Evolutionary conservation across 768 basidiomycete genomes (phyloP).

Genomic region (Termitomyces sp.): DNA sequence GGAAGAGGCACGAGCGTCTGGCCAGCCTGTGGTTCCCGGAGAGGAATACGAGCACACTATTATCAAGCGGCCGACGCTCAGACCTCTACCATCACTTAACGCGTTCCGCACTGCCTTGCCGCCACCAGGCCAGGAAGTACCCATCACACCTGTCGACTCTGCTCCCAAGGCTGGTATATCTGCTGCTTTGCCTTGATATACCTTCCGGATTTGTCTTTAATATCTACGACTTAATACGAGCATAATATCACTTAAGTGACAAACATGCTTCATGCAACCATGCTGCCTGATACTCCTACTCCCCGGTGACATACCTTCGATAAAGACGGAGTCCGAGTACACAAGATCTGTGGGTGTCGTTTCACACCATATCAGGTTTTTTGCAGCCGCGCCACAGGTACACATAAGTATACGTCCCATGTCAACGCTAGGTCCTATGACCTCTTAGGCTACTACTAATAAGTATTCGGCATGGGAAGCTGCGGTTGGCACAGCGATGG

Average conservation of each 20-base stretch:
- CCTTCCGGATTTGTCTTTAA: neutral
- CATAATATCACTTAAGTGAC: neutral
- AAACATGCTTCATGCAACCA: neutral
- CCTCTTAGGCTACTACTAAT: neutral
- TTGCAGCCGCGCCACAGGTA: neutral
- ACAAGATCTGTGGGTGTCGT: neutral
- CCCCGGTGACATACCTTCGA: neutral
- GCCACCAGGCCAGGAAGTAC: neutral
- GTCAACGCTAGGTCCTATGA: neutral
- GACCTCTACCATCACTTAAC: conserved; percentile 20
- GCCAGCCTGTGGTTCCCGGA: conserved; percentile 42
- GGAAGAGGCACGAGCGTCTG: conserved; percentile 35
- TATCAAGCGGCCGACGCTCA: conserved; percentile 16
- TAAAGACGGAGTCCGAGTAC: neutral
- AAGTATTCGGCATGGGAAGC: neutral
- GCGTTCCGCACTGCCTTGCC: conserved; percentile 7
- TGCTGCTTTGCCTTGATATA: conserved; percentile 20
- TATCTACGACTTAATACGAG: conserved; percentile 2
- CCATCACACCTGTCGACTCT: conserved; percentile 4
- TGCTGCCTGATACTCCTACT: neutral
- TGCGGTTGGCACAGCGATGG: neutral
- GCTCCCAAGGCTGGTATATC: conserved; percentile 16
- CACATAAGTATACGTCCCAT: neutral
- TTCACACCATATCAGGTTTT: neutral
- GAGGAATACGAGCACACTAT: conserved; percentile 27